Percentiles rank a stretch among this genome's conserved stretches.
Evolutionary conservation across 768 basidiomycete genomes (phyloP).

Genomic region (Calocybe indica): DNA sequence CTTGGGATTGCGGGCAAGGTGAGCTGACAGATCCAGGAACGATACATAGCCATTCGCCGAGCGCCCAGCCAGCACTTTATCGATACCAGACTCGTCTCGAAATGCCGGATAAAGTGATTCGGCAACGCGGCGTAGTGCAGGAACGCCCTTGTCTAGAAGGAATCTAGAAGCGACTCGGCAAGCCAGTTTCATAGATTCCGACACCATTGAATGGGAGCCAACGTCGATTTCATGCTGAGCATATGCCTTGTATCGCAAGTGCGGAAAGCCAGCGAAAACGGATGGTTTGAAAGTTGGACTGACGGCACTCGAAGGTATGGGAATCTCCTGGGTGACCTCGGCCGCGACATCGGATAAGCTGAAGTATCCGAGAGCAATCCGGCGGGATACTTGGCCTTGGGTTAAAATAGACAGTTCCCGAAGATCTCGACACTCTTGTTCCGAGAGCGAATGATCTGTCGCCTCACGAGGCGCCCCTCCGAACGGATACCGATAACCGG

Average conservation of each 20-base stretch:
- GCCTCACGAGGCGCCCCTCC: slow-evolving; percentile 17
- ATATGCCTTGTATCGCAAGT: slow-evolving; percentile 38
- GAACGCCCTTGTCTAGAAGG: slow-evolving; percentile 51
- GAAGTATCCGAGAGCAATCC: slow-evolving; percentile 12
- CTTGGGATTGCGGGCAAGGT: slow-evolving; percentile 23
- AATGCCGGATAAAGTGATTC: slow-evolving; percentile 19
- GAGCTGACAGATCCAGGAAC: slow-evolving; percentile 24
- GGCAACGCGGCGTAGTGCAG: slow-evolving; percentile 54
- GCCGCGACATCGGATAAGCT: slow-evolving; percentile 14
- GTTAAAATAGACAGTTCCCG: slow-evolving; percentile 17
- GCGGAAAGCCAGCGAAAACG: slow-evolving; percentile 46
- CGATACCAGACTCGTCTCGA: slow-evolving; percentile 24
- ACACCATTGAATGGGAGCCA: slow-evolving; percentile 54
- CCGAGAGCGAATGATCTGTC: slow-evolving; percentile 6
- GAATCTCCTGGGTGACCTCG: slow-evolving; percentile 19
- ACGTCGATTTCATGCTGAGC: slow-evolving; percentile 14
- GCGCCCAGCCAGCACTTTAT: slow-evolving; percentile 44
- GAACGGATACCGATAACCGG: slow-evolving; percentile 35
- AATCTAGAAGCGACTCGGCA: slow-evolving; percentile 72
- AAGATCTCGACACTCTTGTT: slow-evolving; percentile 23
- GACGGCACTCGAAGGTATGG: slow-evolving; percentile 16
- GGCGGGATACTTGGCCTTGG: not conserved
- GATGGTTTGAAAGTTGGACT: slow-evolving; percentile 20
- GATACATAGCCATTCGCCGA: slow-evolving; percentile 39
- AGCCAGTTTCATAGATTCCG: slow-evolving; percentile 81